Evolutionary conservation across 2,329 filamentous ascomycete species (phyloP), one percentile per base, ranked within the genome.

Genomic region (Lecanoromycetidae sp.): DNA sequence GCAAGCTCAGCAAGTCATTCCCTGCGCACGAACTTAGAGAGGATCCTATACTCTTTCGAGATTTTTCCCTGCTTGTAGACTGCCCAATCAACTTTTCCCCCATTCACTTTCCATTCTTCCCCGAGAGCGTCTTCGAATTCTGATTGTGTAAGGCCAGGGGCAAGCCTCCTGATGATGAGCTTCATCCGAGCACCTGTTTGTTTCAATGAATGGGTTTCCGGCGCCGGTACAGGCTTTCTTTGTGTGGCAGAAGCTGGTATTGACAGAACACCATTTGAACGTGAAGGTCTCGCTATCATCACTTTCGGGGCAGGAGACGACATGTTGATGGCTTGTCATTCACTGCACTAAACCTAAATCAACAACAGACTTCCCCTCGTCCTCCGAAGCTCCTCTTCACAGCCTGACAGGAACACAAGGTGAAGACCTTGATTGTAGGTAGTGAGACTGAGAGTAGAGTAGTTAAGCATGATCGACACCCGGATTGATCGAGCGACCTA

Each of bases 31-130:
- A 30, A 15, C 7, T 40, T 34, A 6, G 2, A 13, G 15, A 5
- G 12, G 25, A 13, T 7, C 79, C 56, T 45, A 9, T 69, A 93
- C 87, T 94, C 85, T 60, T 80, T 82, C 1, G 87, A 88, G 36
- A 90, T 71, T 61, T 94, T 94, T 55, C 82, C 82, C 46, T 73
- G 66, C 49, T 75, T 75, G 61, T 77, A 98, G 40, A 75, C 75
- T 55, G 84, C 71, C 85, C 86, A 95, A 62, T 94, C 88, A 10
- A 93, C 78, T 60, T 81, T 91, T 26, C 86, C 87, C 39, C 75
- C 76, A n/a, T 84, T 84, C 3, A 75, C 58, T 58, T 80, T 84
- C 90, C 90, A 96, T 40, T 87, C 82, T 1, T 80, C 74, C 3
- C 87, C 88, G 10, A 95, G 63, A 7, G 79, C 72, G 12, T 68